Conservation (phyloP, 1,284 basidiomycete species). For the Ustilago tritici region DNA sequence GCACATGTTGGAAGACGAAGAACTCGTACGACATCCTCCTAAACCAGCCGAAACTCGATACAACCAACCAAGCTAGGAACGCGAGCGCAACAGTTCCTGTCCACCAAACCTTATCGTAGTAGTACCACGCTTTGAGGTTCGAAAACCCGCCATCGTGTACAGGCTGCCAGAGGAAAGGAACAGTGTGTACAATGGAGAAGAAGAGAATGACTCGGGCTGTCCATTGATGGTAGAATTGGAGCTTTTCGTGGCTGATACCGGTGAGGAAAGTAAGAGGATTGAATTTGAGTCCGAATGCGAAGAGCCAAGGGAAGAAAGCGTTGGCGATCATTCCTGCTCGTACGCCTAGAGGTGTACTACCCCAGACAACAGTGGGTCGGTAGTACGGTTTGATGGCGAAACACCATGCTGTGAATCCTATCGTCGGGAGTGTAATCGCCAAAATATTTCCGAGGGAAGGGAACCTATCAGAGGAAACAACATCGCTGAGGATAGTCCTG, state of each 20-base stretch:
- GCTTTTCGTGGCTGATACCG: conserved; percentile 59
- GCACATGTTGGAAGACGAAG: conserved; percentile 64
- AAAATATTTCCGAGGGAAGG: conserved; percentile 48
- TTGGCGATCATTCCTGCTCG: conserved; percentile 62
- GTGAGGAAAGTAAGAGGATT: conserved; percentile 65
- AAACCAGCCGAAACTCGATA: conserved; percentile 49
- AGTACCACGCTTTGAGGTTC: conserved; percentile 50
- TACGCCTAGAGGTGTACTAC: conserved; percentile 57
- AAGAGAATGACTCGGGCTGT: conserved; percentile 60
- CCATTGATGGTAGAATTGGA: conserved; percentile 67
- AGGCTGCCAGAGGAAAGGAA: conserved; percentile 61
- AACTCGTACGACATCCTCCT: conserved; percentile 63
- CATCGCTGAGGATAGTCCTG: conserved; percentile 19
- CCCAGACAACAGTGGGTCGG: conserved; percentile 44
- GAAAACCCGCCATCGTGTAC: conserved; percentile 52
- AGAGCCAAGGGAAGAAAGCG: conserved; percentile 62
- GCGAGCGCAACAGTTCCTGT: conserved; percentile 57
- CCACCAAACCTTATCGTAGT: conserved; percentile 51
- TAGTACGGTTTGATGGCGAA: conserved; percentile 63
- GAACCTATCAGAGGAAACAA: conserved; percentile 37
- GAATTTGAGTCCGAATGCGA: conserved; percentile 57
- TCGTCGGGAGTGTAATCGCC: conserved; percentile 11
- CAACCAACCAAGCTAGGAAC: conserved; percentile 48
- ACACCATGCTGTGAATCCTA: conserved; percentile 47
- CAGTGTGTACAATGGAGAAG: conserved; percentile 59